These are phyloP conservation scores for Syncephalastrum sp. DNA, from an alignment of 371 early-diverging fungal species.

Conservation along the genomic window DNA sequence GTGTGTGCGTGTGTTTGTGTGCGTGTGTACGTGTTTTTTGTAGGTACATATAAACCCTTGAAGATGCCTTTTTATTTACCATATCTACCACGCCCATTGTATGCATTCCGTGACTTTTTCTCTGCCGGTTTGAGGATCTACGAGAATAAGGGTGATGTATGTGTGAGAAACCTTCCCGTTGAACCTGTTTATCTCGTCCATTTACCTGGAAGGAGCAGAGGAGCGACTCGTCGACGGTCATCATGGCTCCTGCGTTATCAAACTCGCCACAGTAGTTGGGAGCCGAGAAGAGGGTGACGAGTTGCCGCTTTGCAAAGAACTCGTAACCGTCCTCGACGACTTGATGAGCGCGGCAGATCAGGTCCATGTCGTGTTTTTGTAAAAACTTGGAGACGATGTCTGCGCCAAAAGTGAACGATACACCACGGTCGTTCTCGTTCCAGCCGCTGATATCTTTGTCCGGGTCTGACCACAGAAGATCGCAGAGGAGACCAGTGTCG, in stretches of 20 bases:
- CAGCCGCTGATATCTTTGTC: slow-evolving; percentile 84
- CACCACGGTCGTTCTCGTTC: slow-evolving; percentile 93
- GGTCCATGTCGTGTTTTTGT: slow-evolving; percentile 89
- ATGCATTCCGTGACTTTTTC: slow-evolving; percentile 51
- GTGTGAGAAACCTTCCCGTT: neutral
- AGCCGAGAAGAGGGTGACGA: slow-evolving; percentile 94
- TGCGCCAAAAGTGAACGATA: slow-evolving; percentile 85
- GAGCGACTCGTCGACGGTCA: slow-evolving; percentile 95
- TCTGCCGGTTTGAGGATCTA: slow-evolving; percentile 82
- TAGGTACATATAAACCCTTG: slow-evolving; percentile 1
- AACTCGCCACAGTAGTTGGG: slow-evolving; percentile 97
- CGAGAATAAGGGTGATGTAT: neutral
- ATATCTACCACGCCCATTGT: slow-evolving; percentile 5
- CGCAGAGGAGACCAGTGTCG: slow-evolving; percentile 88
- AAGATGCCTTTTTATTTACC: slow-evolving; percentile 5
- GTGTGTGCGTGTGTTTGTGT: no score
- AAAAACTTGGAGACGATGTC: slow-evolving; percentile 87
- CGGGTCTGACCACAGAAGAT: slow-evolving; percentile 97
- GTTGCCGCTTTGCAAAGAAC: slow-evolving; percentile 90
- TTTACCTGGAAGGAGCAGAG: slow-evolving; percentile 83
- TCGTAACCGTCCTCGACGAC: slow-evolving; percentile 97
- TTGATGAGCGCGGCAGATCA: slow-evolving; percentile 95
- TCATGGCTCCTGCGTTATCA: slow-evolving; percentile 97
- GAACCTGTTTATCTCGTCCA: no score
- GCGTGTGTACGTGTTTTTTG: slow-evolving; percentile 2